A percentile compares a stretch with the other conserved stretches of the same genome.
Evolutionary conservation across 306 rosid species (phyloP).

Genomic region (Citrullus colocynthis): DNA sequence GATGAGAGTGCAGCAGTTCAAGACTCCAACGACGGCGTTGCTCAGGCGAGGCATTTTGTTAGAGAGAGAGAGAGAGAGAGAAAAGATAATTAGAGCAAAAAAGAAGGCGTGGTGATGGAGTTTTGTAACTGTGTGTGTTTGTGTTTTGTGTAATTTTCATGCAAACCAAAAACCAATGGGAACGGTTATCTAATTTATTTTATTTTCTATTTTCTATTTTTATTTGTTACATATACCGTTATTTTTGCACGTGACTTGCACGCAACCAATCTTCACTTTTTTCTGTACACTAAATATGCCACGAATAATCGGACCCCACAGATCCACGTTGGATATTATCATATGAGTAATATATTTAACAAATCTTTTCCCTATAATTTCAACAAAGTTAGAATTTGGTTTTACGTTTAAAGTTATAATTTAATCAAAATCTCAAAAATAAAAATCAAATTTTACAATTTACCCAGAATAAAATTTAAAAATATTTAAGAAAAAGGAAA

Average conservation of each 20-base stretch:
- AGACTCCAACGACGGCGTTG: constrained; percentile 44
- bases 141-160: background rate
- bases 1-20: constrained; percentile 38
- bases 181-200: background rate
- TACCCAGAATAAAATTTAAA: too few relatives aligned
- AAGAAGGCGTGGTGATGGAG: background rate
- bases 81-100: background rate
- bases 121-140: background rate
- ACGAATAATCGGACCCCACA: too few relatives aligned
- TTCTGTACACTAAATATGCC: too few relatives aligned
- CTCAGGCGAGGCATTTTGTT: constrained; percentile 37
- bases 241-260: background rate
- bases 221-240: background rate
- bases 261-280: background rate
- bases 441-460: too few relatives aligned
- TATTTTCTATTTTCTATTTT: background rate
- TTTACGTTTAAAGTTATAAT: too few relatives aligned
- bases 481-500: too few relatives aligned
- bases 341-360: too few relatives aligned
- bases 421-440: too few relatives aligned
- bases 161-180: background rate
- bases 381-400: too few relatives aligned
- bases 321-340: too few relatives aligned
- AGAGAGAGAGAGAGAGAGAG: background rate
- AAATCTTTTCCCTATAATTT: too few relatives aligned